Base-by-base conservation (phyloP, 768 basidiomycete genomes). In the Coprinopsis cinerea region DNA sequence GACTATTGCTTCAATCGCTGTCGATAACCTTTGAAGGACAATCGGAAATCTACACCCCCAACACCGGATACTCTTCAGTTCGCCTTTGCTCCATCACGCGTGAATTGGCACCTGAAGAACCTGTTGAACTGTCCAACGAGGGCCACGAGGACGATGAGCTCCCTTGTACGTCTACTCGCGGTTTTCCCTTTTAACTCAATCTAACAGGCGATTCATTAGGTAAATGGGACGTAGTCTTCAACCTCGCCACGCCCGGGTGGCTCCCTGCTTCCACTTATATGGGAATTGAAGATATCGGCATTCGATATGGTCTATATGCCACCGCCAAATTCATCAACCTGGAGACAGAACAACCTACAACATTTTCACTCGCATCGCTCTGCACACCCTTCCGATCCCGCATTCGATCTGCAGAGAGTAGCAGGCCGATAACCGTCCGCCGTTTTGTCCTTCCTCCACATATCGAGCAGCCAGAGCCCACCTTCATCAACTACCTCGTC, bases 161-260 rank as follows among this genome's bases (percentile, higher is more conserved):
- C 49, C 77, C 78, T 45, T 82, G 77, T 75, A 67, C 61, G 64
- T 48, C 15, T n/a, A 47, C 52, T 46, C 28, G 32, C 22, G 17
- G 37, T 37, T 35, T 15, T 25, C 41, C 14, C 17, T 39, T 47
- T 30, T 41, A 32, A 27, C 25, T 52, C 22, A 47, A 42, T 20
- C 26, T 40, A 34, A 17, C 50, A 44, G n/a, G n/a, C n/a, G n/a
- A n/a, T n/a, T n/a, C n/a, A n/a, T 24, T 52, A 78, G 76, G 69
- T 57, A 64, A 64, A 27, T 91, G 91, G 84, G 82, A 85, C 55
- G 70, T 92, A 48, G 71, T 83, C 15, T 95, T 94, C 63, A 83
- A 92, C 63, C 67, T 96, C 2, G 75, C 79, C 14, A 68, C 94
- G n/a, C 92, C 92, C 3, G 93, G 92, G 15, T 95, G 93, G 93